Conservation (phyloP, 805 yeast genomes). For the Blastobotrys parvus region DNA sequence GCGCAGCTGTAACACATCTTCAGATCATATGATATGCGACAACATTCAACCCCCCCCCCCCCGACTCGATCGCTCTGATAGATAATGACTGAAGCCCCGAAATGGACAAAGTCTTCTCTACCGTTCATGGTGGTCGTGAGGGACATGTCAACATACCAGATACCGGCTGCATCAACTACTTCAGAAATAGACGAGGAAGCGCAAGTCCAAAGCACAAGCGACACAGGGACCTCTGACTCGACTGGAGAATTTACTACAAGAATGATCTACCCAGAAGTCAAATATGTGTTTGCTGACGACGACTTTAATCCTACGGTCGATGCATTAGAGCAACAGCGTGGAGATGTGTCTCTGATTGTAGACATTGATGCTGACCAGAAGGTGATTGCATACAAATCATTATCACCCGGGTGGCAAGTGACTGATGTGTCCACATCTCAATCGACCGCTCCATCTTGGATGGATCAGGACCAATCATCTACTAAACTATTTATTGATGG, state of each 20-base stretch:
- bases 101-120: constrained; percentile 15
- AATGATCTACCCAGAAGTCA: constrained; percentile 30
- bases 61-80: not conserved
- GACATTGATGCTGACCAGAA: constrained; percentile 30
- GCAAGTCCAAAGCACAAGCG: too few species aligned
- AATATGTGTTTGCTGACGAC: constrained; percentile 31
- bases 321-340: constrained; percentile 22
- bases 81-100: not conserved
- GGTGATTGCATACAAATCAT: constrained; percentile 24
- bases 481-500: constrained; percentile 16
- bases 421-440: constrained; percentile 18
- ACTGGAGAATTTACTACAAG: constrained; percentile 1
- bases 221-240: too few species aligned
- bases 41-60: not conserved
- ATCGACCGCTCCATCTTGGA: constrained; percentile 10
- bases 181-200: too few species aligned
- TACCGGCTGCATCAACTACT: not conserved
- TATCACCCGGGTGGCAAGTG: constrained; percentile 33
- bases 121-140: constrained; percentile 19
- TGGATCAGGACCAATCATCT: not conserved
- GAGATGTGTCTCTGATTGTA: constrained; percentile 28
- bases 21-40: too few species aligned
- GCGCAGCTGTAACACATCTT: too few species aligned
- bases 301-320: constrained; percentile 28
- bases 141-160: constrained; percentile 8